Conservation (phyloP, 225 moss, liverwort and hornwort species). For the Marchantia paleacea region DNA sequence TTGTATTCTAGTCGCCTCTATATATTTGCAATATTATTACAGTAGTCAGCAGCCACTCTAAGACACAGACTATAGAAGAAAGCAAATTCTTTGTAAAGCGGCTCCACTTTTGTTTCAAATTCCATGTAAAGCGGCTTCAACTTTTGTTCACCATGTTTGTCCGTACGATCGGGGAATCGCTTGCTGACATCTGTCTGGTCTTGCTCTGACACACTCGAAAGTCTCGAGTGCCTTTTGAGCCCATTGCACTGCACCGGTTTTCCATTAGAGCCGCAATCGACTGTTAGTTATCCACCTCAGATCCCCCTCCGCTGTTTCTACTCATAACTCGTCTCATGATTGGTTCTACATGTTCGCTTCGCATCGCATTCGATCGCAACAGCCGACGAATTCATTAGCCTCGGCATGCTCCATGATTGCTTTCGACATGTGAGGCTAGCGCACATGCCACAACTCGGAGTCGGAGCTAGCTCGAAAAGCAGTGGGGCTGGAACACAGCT, state of each 20-base stretch:
- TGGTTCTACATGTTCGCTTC: not conserved
- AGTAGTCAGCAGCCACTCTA: not conserved
- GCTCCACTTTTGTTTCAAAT: conserved; percentile 2
- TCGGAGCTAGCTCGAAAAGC: too few species aligned
- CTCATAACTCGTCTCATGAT: not conserved
- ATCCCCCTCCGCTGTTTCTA: not conserved
- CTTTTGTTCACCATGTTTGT: not conserved
- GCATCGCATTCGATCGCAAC: not conserved
- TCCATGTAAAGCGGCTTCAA: conserved; percentile 7
- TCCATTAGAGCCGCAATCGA: not conserved
- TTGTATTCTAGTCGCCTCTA: conserved; percentile 10
- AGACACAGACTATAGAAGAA: not conserved
- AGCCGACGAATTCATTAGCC: not conserved
- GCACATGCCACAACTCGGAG: not conserved
- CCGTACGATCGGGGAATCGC: not conserved
- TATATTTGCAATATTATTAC: not conserved
- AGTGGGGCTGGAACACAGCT: too few species aligned
- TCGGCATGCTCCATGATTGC: not conserved
- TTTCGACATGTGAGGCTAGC: not conserved
- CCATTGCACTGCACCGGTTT: not conserved
- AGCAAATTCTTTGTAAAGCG: conserved; percentile 33
- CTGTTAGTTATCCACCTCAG: not conserved
- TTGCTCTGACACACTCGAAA: not conserved
- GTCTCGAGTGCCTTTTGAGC: not conserved
- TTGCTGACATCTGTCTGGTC: not conserved